Base-by-base conservation (phyloP, 2,329 filamentous ascomycete species). In the Fusarium heterosporum region DNA sequence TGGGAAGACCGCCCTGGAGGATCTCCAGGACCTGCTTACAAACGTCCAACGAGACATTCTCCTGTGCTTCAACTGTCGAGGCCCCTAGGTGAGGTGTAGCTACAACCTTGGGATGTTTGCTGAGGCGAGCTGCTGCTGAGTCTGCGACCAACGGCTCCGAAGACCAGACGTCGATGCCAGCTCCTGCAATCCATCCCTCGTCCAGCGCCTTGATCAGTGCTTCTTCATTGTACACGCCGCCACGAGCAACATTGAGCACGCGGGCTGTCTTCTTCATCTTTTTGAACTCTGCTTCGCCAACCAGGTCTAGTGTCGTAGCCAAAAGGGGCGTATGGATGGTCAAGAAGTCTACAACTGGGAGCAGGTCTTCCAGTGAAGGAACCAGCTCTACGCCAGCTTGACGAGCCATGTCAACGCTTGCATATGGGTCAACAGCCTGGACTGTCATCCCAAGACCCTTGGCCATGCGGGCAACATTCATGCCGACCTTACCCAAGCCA, bases 301-400 rank as follows among this genome's bases (percentile, higher is more conserved):
- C 87, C 78, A 96, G 85, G 55, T 92, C 90, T 58, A 90, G 84
- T 1, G 92, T 96, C 8, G 89, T 91, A 8, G 91, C 91, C 59
- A 94, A 86, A 55, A 96, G 82, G 1, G 93, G 93, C 1, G 91
- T 95, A 73, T 96, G 92, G 11, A 95, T 89, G 1, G 92, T 94
- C 62, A 96, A 75, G 73, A 95, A 94, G 77, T 95, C 92, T 1
- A 89, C 87, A 26, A 83, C 81, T 2, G 87, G 84, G 14, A 96
- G 82, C 14, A 95, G 79, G 22, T 87, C 85, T 4, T 73, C 61
- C 17, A 93, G 79, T 3, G 80, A 83, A 4, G 81, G 72, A n/a
- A 88, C 81, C 2, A 93, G 78, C 40, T 84, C 83, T 8, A 93
- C 91, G 8, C 88, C 89, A 2, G 88, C 89, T 19, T 89, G 84